A percentile compares a stretch with the other conserved stretches of the same genome.
phyloP scores from a whole-genome alignment of 2,329 filamentous ascomycete genomes.

The Aspergillus luchuensis region DNA sequence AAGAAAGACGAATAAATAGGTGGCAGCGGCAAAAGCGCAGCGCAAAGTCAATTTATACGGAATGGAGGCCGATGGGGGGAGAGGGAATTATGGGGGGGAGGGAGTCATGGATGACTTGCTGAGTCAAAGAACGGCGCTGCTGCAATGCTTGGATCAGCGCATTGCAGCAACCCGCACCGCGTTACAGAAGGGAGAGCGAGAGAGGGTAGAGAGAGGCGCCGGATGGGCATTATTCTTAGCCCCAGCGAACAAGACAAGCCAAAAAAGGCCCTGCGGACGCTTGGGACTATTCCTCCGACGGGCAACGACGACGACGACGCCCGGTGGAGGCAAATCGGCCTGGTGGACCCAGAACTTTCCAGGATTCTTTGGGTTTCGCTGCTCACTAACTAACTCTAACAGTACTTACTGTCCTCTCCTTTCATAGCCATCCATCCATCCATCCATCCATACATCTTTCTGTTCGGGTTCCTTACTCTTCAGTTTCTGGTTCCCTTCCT shows the following conservation, averaged over 20 bases:
- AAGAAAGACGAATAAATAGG: slow-evolving; percentile 10
- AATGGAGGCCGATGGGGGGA: neutral
- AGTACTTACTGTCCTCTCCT: neutral
- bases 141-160: neutral
- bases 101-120: slow-evolving; percentile 9
- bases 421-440: neutral
- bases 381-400: neutral
- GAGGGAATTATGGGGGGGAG: neutral
- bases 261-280: neutral
- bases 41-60: slow-evolving; percentile 29
- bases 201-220: neutral
- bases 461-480: neutral
- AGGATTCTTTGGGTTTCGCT: slow-evolving; percentile 1
- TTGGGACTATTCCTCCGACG: neutral
- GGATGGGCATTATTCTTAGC: neutral
- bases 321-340: slow-evolving; percentile 11
- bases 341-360: slow-evolving; percentile 9
- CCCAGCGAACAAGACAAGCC: neutral
- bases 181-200: neutral
- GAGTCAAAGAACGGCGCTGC: slow-evolving; percentile 5
- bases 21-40: slow-evolving; percentile 21
- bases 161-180: neutral
- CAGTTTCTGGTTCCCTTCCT: neutral
- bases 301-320: neutral
- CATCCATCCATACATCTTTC: neutral